A percentile compares a stretch with the other conserved stretches of the same genome.
These are phyloP conservation scores for Mimosa pudica DNA, from an alignment of 306 rosid genomes.

Conservation along the genomic window DNA sequence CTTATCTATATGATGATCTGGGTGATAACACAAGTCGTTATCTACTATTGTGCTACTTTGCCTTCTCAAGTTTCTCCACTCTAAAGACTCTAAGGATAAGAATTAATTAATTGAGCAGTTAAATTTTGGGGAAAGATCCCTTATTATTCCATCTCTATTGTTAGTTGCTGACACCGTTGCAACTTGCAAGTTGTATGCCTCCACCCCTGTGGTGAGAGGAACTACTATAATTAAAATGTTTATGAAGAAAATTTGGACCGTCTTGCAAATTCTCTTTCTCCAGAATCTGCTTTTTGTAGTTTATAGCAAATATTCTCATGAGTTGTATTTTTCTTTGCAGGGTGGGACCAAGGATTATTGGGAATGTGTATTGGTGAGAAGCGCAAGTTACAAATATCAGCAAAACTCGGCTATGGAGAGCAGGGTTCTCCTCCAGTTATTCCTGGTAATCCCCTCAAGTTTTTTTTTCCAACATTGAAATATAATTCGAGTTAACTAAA, in stretches of 20 bases:
- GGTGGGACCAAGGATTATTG: slow-evolving; percentile 97
- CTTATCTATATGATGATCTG: background rate
- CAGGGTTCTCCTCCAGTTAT: slow-evolving; percentile 93
- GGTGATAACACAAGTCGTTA: background rate
- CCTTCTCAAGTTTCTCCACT: too few relatives aligned
- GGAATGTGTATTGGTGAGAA: slow-evolving; percentile 98
- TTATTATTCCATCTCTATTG: too few relatives aligned
- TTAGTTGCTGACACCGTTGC: too few relatives aligned
- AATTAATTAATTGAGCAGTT: too few relatives aligned
- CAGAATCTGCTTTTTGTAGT: slow-evolving; percentile 16
- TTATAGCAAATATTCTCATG: slow-evolving; percentile 23
- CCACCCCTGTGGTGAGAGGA: too few relatives aligned
- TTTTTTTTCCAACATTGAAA: background rate
- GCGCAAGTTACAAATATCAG: slow-evolving; percentile 91
- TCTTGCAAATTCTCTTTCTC: too few relatives aligned
- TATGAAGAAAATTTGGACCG: background rate
- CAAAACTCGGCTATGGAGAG: slow-evolving; percentile 91
- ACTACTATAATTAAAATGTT: too few relatives aligned
- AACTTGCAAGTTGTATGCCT: too few relatives aligned
- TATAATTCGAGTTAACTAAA: slow-evolving; percentile 10
- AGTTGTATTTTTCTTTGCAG: slow-evolving; percentile 46
- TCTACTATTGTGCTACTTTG: too few relatives aligned
- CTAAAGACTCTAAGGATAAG: too few relatives aligned
- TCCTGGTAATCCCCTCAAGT: slow-evolving; percentile 61
- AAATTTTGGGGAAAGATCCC: too few relatives aligned